Base-by-base conservation (phyloP, 2,329 filamentous ascomycete species). In the Aspergillus aculeatinus region DNA sequence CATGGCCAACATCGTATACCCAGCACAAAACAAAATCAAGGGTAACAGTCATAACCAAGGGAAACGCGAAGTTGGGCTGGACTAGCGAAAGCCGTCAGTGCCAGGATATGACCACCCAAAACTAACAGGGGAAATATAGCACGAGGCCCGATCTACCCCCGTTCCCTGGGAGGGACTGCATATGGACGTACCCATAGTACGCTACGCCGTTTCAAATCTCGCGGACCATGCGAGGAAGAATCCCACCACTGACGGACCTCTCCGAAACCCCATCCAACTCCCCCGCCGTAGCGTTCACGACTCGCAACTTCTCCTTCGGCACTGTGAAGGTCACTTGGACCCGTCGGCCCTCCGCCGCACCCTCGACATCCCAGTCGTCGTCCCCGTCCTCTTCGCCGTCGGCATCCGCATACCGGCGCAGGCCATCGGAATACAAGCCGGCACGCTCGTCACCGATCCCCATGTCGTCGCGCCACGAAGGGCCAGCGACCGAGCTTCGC, bases 301-400 rank as follows among this genome's bases (percentile, higher is more conserved):
- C 92, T 27, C 94, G 81, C 63, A 98, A 77, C 67, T 87, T 86
- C 75, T 94, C 89, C 74, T 89, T 92, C 2, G 95, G 94, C 61
- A 97, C 92, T 0, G 94, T 97, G 75, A 96, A 98, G 85, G 96
- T 95, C 70, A 92, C 85, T 74, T 93, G 90, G 62, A 93, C 89
- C 9, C 90, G 80, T 23, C 89, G 79, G 60, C 84, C 84, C 76
- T 91, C 87, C 1, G 89, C 85, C 2, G 89, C 89, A 58, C 83
- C 81, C 72, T 93, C 90, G 44, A 93, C 85, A 67, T 92, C 90
- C 89, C 89, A 91, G 57, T 92, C 89, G 29, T 73, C 70, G 19
- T 74, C 70, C 16, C 71, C 72, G n/a, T 76, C 69, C 4, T 29
- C 42, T 12, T 64, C 68, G 14, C 16, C 39, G n/a, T 16, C 16